These are phyloP conservation scores for Chrysoporthe austroafricana DNA, from an alignment of 2,329 filamentous ascomycete species.

Conservation along the genomic window DNA sequence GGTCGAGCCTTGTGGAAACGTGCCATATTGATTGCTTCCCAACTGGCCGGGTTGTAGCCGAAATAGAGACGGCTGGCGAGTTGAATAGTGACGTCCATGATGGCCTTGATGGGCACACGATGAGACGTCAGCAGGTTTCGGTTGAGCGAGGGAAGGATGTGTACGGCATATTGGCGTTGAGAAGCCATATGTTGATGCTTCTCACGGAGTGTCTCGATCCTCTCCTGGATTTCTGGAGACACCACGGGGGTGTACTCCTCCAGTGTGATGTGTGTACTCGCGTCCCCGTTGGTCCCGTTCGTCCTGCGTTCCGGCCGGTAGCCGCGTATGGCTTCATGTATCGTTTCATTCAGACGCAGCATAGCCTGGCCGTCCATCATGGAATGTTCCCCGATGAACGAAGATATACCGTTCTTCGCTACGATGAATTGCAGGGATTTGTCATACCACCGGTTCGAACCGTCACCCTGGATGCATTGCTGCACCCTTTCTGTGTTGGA, in stretches of 20 bases:
- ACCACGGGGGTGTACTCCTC: slow-evolving; percentile 16
- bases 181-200: slow-evolving; percentile 24
- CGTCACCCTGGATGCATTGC: slow-evolving; percentile 30
- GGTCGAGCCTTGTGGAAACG: slow-evolving; percentile 33
- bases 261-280: background rate
- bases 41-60: slow-evolving; percentile 31
- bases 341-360: slow-evolving; percentile 20
- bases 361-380: slow-evolving; percentile 32
- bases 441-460: slow-evolving; percentile 37
- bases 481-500: slow-evolving; percentile 26
- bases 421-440: slow-evolving; percentile 34
- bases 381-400: slow-evolving; percentile 32
- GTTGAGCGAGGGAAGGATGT: slow-evolving; percentile 25
- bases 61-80: slow-evolving; percentile 32
- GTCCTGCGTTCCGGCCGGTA: slow-evolving; percentile 10
- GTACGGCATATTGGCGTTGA: slow-evolving; percentile 26
- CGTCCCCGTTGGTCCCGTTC: background rate
- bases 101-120: slow-evolving; percentile 28
- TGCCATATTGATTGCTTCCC: slow-evolving; percentile 31
- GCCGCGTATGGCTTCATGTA: slow-evolving; percentile 27
- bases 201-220: slow-evolving; percentile 5
- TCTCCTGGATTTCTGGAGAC: slow-evolving; percentile 23
- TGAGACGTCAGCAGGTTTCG: slow-evolving; percentile 18
- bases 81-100: slow-evolving; percentile 31
- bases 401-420: slow-evolving; percentile 33